Conservation (phyloP, 2,329 filamentous ascomycete species). For the Cordyceps militaris region DNA sequence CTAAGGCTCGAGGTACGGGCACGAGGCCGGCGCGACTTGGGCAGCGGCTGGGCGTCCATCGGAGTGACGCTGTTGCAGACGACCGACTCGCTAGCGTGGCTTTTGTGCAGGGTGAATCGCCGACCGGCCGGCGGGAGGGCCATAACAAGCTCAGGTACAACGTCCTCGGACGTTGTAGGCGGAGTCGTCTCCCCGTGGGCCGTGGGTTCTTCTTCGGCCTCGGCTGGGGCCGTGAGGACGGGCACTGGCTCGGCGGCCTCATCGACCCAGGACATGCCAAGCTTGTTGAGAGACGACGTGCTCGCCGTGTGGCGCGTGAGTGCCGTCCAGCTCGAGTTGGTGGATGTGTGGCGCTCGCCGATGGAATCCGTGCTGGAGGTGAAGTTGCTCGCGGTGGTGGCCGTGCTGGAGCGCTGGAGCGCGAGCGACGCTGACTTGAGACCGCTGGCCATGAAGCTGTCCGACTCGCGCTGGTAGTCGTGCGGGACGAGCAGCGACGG, state of each 20-base stretch:
- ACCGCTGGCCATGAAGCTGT: slow-evolving; percentile 14
- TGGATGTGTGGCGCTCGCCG: slow-evolving; percentile 46
- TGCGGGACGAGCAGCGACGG: slow-evolving; percentile 55
- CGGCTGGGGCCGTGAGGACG: slow-evolving; percentile 8
- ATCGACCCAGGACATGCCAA: slow-evolving; percentile 25
- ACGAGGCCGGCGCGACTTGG: slow-evolving; percentile 30
- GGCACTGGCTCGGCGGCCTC: slow-evolving; percentile 25
- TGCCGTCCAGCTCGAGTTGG: slow-evolving; percentile 46
- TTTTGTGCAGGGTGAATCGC: slow-evolving; percentile 27
- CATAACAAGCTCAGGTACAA: slow-evolving; percentile 12
- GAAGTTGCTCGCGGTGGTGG: slow-evolving; percentile 42
- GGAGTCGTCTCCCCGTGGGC: slow-evolving; percentile 19
- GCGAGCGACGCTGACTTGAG: slow-evolving; percentile 16
- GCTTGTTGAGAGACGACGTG: slow-evolving; percentile 38
- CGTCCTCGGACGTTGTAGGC: slow-evolving; percentile 22
- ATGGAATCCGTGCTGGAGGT: slow-evolving; percentile 40
- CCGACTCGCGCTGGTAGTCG: slow-evolving; percentile 47
- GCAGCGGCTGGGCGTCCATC: slow-evolving; percentile 25
- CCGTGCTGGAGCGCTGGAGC: slow-evolving; percentile 46
- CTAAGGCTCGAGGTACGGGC: slow-evolving; percentile 41
- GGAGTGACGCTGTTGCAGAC: slow-evolving; percentile 23
- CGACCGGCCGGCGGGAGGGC: slow-evolving; percentile 18
- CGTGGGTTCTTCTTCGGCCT: neutral
- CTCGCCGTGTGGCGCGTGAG: slow-evolving; percentile 48
- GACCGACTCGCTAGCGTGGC: slow-evolving; percentile 32